These are phyloP conservation scores for Linnemannia zychae DNA, from an alignment of 192 early-diverging fungal species.

Conservation along the genomic window DNA sequence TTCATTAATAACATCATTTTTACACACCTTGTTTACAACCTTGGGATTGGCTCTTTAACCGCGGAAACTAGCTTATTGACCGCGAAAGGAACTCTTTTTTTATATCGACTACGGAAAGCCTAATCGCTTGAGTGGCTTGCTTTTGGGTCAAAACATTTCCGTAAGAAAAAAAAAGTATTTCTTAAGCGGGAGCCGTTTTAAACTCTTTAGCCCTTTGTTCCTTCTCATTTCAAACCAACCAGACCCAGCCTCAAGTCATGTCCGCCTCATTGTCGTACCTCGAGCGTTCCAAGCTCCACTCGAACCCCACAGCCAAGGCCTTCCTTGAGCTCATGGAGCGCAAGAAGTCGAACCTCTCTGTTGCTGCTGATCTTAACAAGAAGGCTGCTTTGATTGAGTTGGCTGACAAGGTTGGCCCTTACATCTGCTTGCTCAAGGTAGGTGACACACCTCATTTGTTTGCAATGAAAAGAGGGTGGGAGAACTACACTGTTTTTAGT, in stretches of 20 bases:
- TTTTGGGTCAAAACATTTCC: neutral
- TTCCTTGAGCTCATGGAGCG: slow-evolving; percentile 88
- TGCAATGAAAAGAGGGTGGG: neutral
- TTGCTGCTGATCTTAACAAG: slow-evolving; percentile 91
- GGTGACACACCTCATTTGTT: slow-evolving; percentile 7
- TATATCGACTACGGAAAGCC: no score
- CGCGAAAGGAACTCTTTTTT: neutral
- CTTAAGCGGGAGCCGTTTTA: neutral
- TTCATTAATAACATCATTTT: neutral
- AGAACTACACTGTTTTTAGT: no score
- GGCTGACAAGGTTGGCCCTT: slow-evolving; percentile 92
- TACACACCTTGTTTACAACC: neutral
- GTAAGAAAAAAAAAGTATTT: no score
- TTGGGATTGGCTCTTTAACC: neutral
- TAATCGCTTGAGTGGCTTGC: neutral
- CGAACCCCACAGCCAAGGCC: slow-evolving; percentile 80
- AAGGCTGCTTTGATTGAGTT: slow-evolving; percentile 90
- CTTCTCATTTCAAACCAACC: neutral
- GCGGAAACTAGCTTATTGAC: neutral
- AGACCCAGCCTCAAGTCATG: slow-evolving; percentile 7
- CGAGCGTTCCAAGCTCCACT: slow-evolving; percentile 74
- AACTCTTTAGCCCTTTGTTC: slow-evolving; percentile 7
- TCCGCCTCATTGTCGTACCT: slow-evolving; percentile 69
- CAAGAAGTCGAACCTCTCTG: slow-evolving; percentile 92
- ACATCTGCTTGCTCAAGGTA: slow-evolving; percentile 95